Conservation (phyloP, 2,329 filamentous ascomycete genomes). For the Pseudohalonectria lignicola region DNA sequence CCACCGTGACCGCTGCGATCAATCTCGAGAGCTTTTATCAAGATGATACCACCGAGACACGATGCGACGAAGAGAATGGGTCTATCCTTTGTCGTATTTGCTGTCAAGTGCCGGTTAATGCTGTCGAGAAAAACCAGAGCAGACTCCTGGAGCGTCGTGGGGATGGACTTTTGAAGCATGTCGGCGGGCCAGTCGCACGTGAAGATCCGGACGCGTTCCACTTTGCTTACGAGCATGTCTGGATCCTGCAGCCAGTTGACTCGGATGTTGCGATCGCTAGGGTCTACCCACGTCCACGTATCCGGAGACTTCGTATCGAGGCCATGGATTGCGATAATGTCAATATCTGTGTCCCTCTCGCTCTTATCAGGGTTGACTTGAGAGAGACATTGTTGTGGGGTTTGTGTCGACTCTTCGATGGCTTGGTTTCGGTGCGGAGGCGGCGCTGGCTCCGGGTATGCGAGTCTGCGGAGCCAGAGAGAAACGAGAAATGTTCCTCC, state of each 20-base stretch:
- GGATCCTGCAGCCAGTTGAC: slow-evolving; percentile 15
- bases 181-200: slow-evolving; percentile 17
- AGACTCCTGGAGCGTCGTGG: slow-evolving; percentile 10
- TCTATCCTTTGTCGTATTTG: slow-evolving; percentile 5
- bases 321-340: slow-evolving; percentile 13
- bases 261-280: not conserved
- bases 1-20: too few relatives aligned
- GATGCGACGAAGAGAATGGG: slow-evolving; percentile 20
- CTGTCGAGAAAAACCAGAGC: slow-evolving; percentile 12
- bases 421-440: not conserved
- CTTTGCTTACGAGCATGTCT: slow-evolving; percentile 12
- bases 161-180: slow-evolving; percentile 8
- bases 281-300: not conserved
- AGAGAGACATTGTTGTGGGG: slow-evolving; percentile 1
- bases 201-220: slow-evolving; percentile 13
- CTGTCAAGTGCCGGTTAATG: slow-evolving; percentile 8
- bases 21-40: not conserved
- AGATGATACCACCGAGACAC: slow-evolving; percentile 18
- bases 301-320: slow-evolving; percentile 12
- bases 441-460: not conserved
- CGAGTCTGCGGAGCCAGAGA: not conserved
- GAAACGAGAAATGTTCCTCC: not conserved
- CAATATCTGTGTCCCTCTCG: slow-evolving; percentile 6
- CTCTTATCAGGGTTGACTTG: slow-evolving; percentile 4
- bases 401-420: not conserved